Evolutionary conservation across 768 basidiomycete species (phyloP).

Genomic region (Panaeolus papilionaceus): DNA sequence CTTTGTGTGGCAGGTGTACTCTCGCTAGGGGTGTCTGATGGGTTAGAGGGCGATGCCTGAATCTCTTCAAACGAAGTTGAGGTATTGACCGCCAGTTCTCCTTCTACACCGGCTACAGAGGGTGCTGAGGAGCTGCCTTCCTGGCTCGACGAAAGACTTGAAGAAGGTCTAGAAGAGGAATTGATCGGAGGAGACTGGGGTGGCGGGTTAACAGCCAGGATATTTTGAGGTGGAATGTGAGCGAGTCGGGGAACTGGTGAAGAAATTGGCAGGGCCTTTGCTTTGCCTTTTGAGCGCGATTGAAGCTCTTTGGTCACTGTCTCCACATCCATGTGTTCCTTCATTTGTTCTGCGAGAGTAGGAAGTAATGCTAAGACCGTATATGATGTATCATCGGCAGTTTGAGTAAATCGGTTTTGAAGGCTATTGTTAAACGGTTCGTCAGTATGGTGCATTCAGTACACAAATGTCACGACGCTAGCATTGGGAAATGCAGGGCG

Average conservation of each 20-base stretch:
- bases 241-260: constrained; percentile 19
- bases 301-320: constrained; percentile 61
- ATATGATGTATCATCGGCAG: constrained; percentile 78
- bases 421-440: constrained; percentile 48
- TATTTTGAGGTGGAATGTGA: constrained; percentile 17
- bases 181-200: constrained; percentile 12
- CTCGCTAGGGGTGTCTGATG: constrained; percentile 6
- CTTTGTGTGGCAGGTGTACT: constrained; percentile 37
- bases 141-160: constrained; percentile 27
- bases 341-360: constrained; percentile 66
- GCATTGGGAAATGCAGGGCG: background rate
- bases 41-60: constrained; percentile 31
- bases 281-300: constrained; percentile 37
- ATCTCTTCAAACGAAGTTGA: background rate
- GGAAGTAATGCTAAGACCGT: constrained; percentile 76
- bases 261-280: constrained; percentile 19
- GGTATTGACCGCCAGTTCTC: background rate
- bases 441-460: background rate
- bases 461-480: background rate
- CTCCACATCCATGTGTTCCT: constrained; percentile 82
- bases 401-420: constrained; percentile 74
- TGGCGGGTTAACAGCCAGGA: constrained; percentile 13
- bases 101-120: background rate
- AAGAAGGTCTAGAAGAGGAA: constrained; percentile 21
- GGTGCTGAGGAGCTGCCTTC: constrained; percentile 1